Conservation (phyloP, 1,284 basidiomycete genomes). For the Inonotus obliquus region DNA sequence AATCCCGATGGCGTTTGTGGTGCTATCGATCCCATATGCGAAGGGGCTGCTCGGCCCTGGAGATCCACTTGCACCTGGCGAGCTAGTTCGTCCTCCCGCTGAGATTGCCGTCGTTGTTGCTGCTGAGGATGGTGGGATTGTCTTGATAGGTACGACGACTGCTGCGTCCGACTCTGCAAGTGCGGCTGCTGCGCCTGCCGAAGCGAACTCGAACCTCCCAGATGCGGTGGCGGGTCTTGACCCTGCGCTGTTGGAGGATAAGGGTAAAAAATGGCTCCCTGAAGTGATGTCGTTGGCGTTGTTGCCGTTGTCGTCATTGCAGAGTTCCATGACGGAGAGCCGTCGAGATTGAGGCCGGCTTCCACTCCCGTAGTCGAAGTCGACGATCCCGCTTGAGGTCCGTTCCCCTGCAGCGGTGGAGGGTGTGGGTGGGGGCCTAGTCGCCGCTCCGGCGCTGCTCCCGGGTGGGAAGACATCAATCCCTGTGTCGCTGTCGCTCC, state of each 20-base stretch:
- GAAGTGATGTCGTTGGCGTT: slow-evolving; percentile 14
- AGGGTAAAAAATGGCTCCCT: slow-evolving; percentile 22
- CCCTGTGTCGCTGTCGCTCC: slow-evolving; percentile 25
- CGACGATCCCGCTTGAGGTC: slow-evolving; percentile 23
- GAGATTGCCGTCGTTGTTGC: slow-evolving; percentile 20
- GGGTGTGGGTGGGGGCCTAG: slow-evolving; percentile 21
- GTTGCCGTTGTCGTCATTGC: slow-evolving; percentile 49
- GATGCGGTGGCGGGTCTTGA: slow-evolving; percentile 45
- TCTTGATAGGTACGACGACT: slow-evolving; percentile 17
- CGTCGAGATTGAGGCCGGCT: slow-evolving; percentile 71
- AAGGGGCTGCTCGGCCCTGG: slow-evolving; percentile 3
- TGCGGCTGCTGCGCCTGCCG: slow-evolving; percentile 40
- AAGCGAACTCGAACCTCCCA: slow-evolving; percentile 42
- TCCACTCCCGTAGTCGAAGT: slow-evolving; percentile 38
- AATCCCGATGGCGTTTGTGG: background rate
- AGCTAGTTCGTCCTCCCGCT: background rate
- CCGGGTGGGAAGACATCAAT: slow-evolving; percentile 23
- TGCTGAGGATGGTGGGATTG: slow-evolving; percentile 12
- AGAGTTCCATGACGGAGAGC: slow-evolving; percentile 81
- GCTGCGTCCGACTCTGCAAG: slow-evolving; percentile 26
- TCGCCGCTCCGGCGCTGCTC: slow-evolving; percentile 16
- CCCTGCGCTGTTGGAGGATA: slow-evolving; percentile 23
- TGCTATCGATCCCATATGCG: slow-evolving; percentile 6
- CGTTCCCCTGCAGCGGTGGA: slow-evolving; percentile 27
- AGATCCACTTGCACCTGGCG: slow-evolving; percentile 7